Conservation (phyloP, 2,329 filamentous ascomycete species). For the Phaeoacremonium minimum region DNA sequence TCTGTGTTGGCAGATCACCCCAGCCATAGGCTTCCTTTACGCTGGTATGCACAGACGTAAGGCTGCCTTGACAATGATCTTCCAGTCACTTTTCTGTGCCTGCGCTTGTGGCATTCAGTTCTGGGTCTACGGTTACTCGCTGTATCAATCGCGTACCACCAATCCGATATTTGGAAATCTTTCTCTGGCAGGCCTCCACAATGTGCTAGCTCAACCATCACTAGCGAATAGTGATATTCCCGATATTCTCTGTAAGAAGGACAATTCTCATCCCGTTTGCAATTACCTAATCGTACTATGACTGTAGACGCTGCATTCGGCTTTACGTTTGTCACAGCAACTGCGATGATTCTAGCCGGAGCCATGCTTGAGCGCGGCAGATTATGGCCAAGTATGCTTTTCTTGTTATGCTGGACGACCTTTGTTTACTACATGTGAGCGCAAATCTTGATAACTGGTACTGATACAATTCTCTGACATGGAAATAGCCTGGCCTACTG, state of each 20-base stretch:
- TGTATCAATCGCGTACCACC: slow-evolving; percentile 30
- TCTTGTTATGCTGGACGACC: slow-evolving; percentile 40
- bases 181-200: slow-evolving; percentile 27
- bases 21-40: slow-evolving; percentile 32
- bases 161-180: slow-evolving; percentile 29
- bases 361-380: slow-evolving; percentile 31
- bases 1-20: slow-evolving; percentile 32
- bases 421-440: neutral
- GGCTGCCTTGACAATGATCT: slow-evolving; percentile 37
- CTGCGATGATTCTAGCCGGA: slow-evolving; percentile 32
- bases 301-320: slow-evolving; percentile 30
- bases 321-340: slow-evolving; percentile 30
- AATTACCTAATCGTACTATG: too few species aligned
- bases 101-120: slow-evolving; percentile 39
- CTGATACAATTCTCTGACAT: too few species aligned
- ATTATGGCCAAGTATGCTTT: slow-evolving; percentile 39
- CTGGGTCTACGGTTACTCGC: slow-evolving; percentile 41
- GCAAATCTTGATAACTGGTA: neutral
- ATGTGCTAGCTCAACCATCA: slow-evolving; percentile 29
- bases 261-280: neutral
- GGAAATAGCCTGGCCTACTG: neutral
- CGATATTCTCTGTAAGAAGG: slow-evolving; percentile 23
- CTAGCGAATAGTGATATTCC: slow-evolving; percentile 29
- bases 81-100: slow-evolving; percentile 41
- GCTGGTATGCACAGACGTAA: slow-evolving; percentile 32